Base-by-base conservation (phyloP, 306 rosid genomes). In the Arachis hypogaea region DNA sequence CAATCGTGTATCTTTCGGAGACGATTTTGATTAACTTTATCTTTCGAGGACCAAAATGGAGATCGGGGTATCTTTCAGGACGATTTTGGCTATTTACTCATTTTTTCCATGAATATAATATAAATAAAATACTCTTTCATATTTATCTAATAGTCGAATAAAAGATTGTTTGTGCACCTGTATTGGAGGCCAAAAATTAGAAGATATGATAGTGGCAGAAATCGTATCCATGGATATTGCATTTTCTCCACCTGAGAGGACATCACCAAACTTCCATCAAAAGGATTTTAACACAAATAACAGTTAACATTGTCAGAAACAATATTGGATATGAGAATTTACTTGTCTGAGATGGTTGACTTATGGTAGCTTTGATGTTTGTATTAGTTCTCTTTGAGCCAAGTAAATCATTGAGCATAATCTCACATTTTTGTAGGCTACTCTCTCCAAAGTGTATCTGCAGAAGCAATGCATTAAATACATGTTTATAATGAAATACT, bases 171-270 rank as follows among this genome's bases (percentile, higher is more conserved):
- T 2, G 40, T 57, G 61, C 55, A 93, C 97, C 96, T 91, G 98
- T 84, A 93, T 93, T 75, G 93, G 91, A 78, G 98, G 98, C 98
- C 98, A 93, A 81, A 93, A 93, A 85, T 93, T 93, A 46, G 97
- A 88, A 81, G 97, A 93, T 76, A 91, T 69, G 76, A 88, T 89
- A 66, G 97, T 89, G 12, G 93, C 89, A 80, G 87, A 84, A 72
- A 91, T 78, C 42, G 42, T 61, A 68, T 94, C 97, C 96, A 91
- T 85, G 77, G 95, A 85, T 66, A 88, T 63, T 50, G 77, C 80
- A 75, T 69, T 43, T 43, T 81, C 85, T 33, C 74, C 88, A 49
- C 80, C 98, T 89, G 75, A 66, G 66, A 61, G 76, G 14, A 22
- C 28, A 52, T 63, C 59, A 51, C 38, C 77, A 71, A 65, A 59